Conservation (phyloP, 2,329 filamentous ascomycete species). For the Cytospora schulzeri region DNA sequence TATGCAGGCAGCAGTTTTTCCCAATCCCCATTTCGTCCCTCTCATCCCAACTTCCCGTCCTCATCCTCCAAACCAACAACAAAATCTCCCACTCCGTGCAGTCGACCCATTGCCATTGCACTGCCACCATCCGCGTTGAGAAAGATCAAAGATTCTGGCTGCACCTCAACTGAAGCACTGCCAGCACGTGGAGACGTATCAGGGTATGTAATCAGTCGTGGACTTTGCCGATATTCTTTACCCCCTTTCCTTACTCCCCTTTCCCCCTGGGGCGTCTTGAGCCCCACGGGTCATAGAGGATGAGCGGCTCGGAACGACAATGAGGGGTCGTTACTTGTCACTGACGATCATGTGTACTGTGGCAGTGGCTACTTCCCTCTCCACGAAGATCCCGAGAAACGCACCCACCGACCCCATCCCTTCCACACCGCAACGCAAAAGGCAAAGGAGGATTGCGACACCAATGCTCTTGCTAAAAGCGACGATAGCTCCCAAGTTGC, state of each 20-base stretch:
- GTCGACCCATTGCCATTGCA: conserved; percentile 57
- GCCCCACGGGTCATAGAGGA: conserved; percentile 5
- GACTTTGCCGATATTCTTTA: neutral
- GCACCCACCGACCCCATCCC: conserved; percentile 53
- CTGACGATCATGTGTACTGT: conserved; percentile 17
- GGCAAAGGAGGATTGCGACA: conserved; percentile 23
- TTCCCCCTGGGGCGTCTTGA: conserved; percentile 12
- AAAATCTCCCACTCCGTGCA: conserved; percentile 31
- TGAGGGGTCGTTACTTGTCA: conserved; percentile 26
- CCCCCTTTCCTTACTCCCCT: conserved; percentile 1
- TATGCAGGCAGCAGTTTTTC: conserved; percentile 1
- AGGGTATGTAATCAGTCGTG: conserved; percentile 49
- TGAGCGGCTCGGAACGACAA: conserved; percentile 18
- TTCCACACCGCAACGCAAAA: conserved; percentile 44
- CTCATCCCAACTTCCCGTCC: conserved; percentile 14
- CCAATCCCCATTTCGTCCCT: neutral
- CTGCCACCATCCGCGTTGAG: conserved; percentile 42
- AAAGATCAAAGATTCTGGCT: conserved; percentile 43
- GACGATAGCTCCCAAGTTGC: neutral
- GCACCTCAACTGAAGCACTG: conserved; percentile 52
- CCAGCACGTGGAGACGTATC: conserved; percentile 61
- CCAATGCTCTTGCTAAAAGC: conserved; percentile 11
- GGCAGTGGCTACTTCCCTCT: conserved; percentile 62
- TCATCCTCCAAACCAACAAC: conserved; percentile 31
- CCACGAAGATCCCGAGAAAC: conserved; percentile 55